phyloP scores from a whole-genome alignment of 805 yeast species.

The Candida chilensis region DNA sequence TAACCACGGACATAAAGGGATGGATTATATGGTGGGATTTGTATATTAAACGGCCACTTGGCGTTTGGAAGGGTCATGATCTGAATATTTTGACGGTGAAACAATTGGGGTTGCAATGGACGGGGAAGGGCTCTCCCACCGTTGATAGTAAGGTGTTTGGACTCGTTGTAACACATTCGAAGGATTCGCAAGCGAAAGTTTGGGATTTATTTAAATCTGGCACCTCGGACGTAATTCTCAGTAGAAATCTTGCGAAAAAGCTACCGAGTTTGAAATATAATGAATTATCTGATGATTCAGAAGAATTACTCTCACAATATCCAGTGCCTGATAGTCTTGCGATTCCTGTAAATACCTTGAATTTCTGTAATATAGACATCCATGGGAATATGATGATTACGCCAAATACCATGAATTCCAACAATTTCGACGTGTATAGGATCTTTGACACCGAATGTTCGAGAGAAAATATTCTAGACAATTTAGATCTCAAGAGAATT shows the following conservation, averaged over 20 bases:
- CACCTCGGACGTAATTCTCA: slow-evolving; percentile 5
- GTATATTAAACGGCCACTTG: slow-evolving; percentile 41
- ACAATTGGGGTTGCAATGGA: slow-evolving; percentile 29
- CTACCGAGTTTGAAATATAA: slow-evolving; percentile 9
- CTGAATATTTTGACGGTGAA: slow-evolving; percentile 38
- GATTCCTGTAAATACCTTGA: slow-evolving; percentile 64
- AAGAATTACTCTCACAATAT: too few relatives aligned
- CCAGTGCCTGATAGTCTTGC: slow-evolving; percentile 8
- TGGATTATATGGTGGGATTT: slow-evolving; percentile 60
- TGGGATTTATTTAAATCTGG: slow-evolving; percentile 26
- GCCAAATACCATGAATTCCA: slow-evolving; percentile 59
- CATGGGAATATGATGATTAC: slow-evolving; percentile 28
- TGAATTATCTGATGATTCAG: slow-evolving; percentile 10
- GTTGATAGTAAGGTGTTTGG: slow-evolving; percentile 21
- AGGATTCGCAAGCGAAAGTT: slow-evolving; percentile 47
- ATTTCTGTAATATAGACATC: slow-evolving; percentile 58
- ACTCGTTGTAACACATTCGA: slow-evolving; percentile 52
- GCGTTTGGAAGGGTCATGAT: slow-evolving; percentile 53
- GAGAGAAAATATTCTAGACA: slow-evolving; percentile 4
- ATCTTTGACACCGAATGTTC: slow-evolving; percentile 9
- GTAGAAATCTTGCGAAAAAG: slow-evolving; percentile 5
- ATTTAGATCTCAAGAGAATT: slow-evolving; percentile 16
- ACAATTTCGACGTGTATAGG: slow-evolving; percentile 53
- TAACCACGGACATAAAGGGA: slow-evolving; percentile 58
- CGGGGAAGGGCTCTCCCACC: slow-evolving; percentile 4